Conservation (phyloP, 257 asterid species). For the Echium plantagineum region DNA sequence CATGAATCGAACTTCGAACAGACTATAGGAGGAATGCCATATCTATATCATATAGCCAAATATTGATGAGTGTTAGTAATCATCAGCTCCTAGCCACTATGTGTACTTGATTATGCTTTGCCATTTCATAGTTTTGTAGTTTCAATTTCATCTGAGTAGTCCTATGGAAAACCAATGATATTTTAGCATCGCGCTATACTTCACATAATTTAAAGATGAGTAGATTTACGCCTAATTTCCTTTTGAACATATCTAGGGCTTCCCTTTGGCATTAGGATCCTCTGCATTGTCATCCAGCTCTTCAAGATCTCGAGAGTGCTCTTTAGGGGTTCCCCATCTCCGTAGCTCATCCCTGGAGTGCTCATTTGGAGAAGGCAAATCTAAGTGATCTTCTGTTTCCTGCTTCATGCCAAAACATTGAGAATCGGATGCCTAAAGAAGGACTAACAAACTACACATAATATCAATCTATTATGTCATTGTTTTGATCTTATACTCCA, state of each 20-base stretch:
- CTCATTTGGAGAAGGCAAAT: conserved; percentile 26
- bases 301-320: conserved; percentile 17
- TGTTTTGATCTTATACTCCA: no score
- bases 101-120: not conserved
- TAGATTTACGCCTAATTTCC: no score
- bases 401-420: conserved; percentile 19
- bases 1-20: no score
- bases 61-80: no score
- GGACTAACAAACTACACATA: not conserved
- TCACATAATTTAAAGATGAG: not conserved
- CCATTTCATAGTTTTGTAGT: not conserved
- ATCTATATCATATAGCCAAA: no score
- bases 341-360: conserved; percentile 16
- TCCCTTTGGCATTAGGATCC: conserved; percentile 10
- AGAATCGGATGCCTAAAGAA: conserved; percentile 12
- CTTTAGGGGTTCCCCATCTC: conserved; percentile 15
- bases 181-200: not conserved
- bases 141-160: not conserved
- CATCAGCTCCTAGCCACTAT: no score
- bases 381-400: conserved; percentile 12
- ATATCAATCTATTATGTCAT: no score
- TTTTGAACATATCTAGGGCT: conserved; percentile 11
- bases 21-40: no score
- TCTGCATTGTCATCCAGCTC: conserved; percentile 17
- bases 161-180: no score